These are phyloP conservation scores for Penicillium sp. DNA, from an alignment of 2,329 filamentous ascomycete genomes.

Conservation along the genomic window DNA sequence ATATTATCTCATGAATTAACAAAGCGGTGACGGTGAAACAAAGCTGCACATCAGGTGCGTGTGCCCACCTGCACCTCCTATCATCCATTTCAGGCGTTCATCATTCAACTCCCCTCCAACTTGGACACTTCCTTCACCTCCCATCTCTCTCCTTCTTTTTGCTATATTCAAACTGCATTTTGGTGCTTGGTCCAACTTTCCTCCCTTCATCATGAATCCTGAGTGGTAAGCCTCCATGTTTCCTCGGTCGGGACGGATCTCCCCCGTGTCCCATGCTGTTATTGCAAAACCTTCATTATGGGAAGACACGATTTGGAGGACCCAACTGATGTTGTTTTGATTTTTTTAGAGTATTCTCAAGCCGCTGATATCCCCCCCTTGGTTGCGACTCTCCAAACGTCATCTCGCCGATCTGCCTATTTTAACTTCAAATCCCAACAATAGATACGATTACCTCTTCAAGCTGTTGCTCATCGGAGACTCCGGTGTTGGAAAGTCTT, in stretches of 20 bases:
- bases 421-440: slow-evolving; percentile 22
- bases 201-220: slow-evolving; percentile 47
- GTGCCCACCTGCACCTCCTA: slow-evolving; percentile 29
- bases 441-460: slow-evolving; percentile 99
- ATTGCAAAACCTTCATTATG: background rate
- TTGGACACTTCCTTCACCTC: slow-evolving; percentile 9
- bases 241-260: background rate
- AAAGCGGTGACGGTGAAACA: slow-evolving; percentile 16
- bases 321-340: slow-evolving; percentile 11
- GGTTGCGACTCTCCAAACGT: background rate
- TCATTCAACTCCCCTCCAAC: slow-evolving; percentile 26
- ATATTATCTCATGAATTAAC: background rate
- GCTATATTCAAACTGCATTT: slow-evolving; percentile 14
- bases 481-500: slow-evolving; percentile 99
- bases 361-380: background rate
- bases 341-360: slow-evolving; percentile 26
- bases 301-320: background rate
- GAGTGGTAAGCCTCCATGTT: slow-evolving; percentile 44
- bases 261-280: slow-evolving; percentile 6
- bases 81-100: slow-evolving; percentile 32
- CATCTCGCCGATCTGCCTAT: slow-evolving; percentile 17
- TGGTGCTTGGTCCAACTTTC: slow-evolving; percentile 6
- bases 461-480: slow-evolving; percentile 99
- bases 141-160: slow-evolving; percentile 12
- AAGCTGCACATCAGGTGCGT: slow-evolving; percentile 29